These are phyloP conservation scores for Yamadazyma kanchanaburiensis DNA, from an alignment of 1,139 yeast genomes.

Conservation along the genomic window DNA sequence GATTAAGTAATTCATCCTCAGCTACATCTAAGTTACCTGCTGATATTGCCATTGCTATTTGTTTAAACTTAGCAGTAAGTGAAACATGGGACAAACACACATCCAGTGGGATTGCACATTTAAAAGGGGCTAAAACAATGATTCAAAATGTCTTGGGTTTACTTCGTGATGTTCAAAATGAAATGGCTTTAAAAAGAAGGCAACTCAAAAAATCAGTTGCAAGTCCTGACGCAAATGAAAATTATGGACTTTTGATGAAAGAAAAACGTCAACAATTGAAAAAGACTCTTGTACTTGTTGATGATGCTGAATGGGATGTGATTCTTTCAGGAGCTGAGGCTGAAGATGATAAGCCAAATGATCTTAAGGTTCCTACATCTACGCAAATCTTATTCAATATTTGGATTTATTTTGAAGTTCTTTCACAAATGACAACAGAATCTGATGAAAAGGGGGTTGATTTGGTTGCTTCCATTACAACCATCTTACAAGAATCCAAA, in stretches of 20 bases:
- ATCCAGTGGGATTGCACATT: conserved; percentile 64
- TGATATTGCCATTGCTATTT: conserved; percentile 65
- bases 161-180: conserved; percentile 24
- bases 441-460: conserved; percentile 45
- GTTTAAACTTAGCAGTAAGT: conserved; percentile 58
- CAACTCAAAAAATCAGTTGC: conserved; percentile 9
- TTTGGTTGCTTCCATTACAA: conserved; percentile 39
- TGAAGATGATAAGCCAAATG: conserved; percentile 5
- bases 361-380: conserved; percentile 32
- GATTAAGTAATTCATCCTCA: conserved; percentile 28
- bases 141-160: conserved; percentile 44
- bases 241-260: conserved; percentile 12
- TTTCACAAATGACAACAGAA: conserved; percentile 61
- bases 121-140: conserved; percentile 64
- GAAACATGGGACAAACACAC: conserved; percentile 66
- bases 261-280: conserved; percentile 16
- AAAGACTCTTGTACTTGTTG: conserved; percentile 29
- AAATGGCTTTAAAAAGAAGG: conserved; percentile 13
- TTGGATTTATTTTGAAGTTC: conserved; percentile 65
- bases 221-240: conserved; percentile 11
- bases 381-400: conserved; percentile 57
- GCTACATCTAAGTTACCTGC: conserved; percentile 44
- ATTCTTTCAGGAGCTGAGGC: conserved; percentile 18
- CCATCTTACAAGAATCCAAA: conserved; percentile 18
- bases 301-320: conserved; percentile 33